These are phyloP conservation scores for Leccinum arenicola DNA, from an alignment of 768 basidiomycete genomes.

Conservation along the genomic window DNA sequence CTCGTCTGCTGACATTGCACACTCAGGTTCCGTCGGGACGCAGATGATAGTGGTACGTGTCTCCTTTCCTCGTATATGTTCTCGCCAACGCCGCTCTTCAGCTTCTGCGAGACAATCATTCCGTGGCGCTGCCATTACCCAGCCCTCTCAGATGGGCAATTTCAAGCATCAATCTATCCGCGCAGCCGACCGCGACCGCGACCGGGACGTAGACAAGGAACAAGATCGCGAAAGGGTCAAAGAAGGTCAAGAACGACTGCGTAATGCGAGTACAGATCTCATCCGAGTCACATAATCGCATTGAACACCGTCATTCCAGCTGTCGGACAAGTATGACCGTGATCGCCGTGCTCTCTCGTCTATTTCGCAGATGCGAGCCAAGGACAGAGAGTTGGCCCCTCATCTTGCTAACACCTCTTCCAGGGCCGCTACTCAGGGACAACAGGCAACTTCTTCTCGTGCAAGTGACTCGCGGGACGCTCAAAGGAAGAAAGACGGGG, in stretches of 20 bases:
- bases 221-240: constrained; percentile 63
- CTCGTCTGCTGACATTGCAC: constrained; percentile 8
- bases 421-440: constrained; percentile 37
- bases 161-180: constrained; percentile 87
- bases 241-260: constrained; percentile 75
- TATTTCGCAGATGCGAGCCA: constrained; percentile 49
- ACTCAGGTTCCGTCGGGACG: constrained; percentile 69
- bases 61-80: constrained; percentile 2
- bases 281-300: neutral
- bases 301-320: constrained; percentile 38
- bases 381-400: constrained; percentile 66
- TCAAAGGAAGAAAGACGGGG: constrained; percentile 66
- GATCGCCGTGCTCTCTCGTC: constrained; percentile 61
- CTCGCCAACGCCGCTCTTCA: constrained; percentile 33
- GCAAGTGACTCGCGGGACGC: constrained; percentile 58
- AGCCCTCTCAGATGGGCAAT: constrained; percentile 91
- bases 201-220: constrained; percentile 44
- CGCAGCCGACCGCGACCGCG: constrained; percentile 56
- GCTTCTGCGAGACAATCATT: constrained; percentile 62
- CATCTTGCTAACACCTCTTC: constrained; percentile 49
- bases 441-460: constrained; percentile 41
- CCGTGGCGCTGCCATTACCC: constrained; percentile 58
- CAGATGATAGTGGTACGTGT: constrained; percentile 65
- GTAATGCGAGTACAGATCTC: constrained; percentile 48
- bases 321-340: constrained; percentile 86